A percentile compares a stretch with the other conserved stretches of the same genome.
Evolutionary conservation across 2,329 filamentous ascomycete genomes (phyloP).

Genomic region (Pestalotiopsis sp.): DNA sequence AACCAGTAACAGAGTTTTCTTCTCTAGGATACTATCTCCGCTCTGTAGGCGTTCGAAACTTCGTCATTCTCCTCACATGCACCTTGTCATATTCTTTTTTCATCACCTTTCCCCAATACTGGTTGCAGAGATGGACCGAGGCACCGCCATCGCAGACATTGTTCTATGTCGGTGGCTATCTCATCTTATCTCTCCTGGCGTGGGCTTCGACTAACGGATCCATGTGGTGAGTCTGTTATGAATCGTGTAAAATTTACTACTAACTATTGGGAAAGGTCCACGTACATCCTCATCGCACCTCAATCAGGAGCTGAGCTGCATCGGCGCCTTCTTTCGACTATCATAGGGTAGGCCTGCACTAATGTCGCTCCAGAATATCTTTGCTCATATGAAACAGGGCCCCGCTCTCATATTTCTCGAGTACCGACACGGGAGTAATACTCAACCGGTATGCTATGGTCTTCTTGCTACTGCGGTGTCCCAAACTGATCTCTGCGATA

Average conservation of each 20-base stretch:
- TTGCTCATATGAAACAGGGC: conserved; percentile 31
- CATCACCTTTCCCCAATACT: conserved; percentile 39
- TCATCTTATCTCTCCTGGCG: conserved; percentile 34
- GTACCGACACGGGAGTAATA: conserved; percentile 41
- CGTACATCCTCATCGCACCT: conserved; percentile 36
- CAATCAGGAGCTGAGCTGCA: conserved; percentile 38
- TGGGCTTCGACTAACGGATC: conserved; percentile 37
- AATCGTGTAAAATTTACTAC: not conserved
- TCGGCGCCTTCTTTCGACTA: conserved; percentile 31
- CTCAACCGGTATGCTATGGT: conserved; percentile 37
- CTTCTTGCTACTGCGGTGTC: not conserved
- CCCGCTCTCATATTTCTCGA: conserved; percentile 41
- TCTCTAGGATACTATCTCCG: conserved; percentile 33
- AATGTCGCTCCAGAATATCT: conserved; percentile 9
- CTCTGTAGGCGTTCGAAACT: conserved; percentile 27
- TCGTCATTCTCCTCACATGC: conserved; percentile 26
- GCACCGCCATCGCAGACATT: conserved; percentile 18
- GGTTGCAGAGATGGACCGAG: conserved; percentile 43
- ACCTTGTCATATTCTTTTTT: conserved; percentile 34
- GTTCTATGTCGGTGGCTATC: conserved; percentile 40
- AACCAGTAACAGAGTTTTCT: not conserved
- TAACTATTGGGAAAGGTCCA: conserved; percentile 26
- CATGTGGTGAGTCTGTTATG: conserved; percentile 33
- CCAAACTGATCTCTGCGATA: conserved; percentile 14
- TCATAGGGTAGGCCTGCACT: conserved; percentile 25